A percentile compares a stretch with the other conserved stretches of the same genome.
These are phyloP conservation scores for Hypoxylon rubiginosum DNA, from an alignment of 2,329 filamentous ascomycete genomes.

Conservation along the genomic window DNA sequence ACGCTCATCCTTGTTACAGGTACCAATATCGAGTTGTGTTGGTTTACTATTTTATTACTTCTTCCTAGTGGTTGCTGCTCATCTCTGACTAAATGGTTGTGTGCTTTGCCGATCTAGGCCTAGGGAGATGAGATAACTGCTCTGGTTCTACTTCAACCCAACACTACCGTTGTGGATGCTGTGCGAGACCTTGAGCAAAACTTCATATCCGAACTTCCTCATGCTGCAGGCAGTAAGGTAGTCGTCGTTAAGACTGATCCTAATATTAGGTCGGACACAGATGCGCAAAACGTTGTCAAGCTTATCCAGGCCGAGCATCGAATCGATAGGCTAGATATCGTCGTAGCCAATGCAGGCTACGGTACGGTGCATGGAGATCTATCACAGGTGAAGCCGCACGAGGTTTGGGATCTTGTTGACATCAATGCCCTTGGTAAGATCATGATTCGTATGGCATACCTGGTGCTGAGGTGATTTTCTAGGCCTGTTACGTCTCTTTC, in stretches of 20 bases:
- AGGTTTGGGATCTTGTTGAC: slow-evolving; percentile 25
- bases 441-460: neutral
- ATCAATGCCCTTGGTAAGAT: slow-evolving; percentile 26
- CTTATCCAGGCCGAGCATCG: slow-evolving; percentile 45
- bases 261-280: slow-evolving; percentile 43
- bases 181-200: slow-evolving; percentile 42
- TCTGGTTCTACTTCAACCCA: slow-evolving; percentile 52
- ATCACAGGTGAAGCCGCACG: slow-evolving; percentile 26
- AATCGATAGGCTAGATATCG: slow-evolving; percentile 57
- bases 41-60: neutral
- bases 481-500: slow-evolving; percentile 31
- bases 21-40: slow-evolving; percentile 5
- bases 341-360: slow-evolving; percentile 61
- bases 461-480: neutral
- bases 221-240: slow-evolving; percentile 48
- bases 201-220: slow-evolving; percentile 48
- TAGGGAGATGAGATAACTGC: slow-evolving; percentile 6
- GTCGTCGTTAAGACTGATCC: slow-evolving; percentile 56
- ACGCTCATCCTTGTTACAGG: slow-evolving; percentile 5
- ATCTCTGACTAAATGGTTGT: neutral
- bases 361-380: slow-evolving; percentile 31
- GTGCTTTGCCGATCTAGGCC: neutral
- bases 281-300: slow-evolving; percentile 49
- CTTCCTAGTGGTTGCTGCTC: neutral
- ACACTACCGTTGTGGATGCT: slow-evolving; percentile 59